Base-by-base conservation (phyloP, 176 grass and related monocot species). In the Musa itinerans region DNA sequence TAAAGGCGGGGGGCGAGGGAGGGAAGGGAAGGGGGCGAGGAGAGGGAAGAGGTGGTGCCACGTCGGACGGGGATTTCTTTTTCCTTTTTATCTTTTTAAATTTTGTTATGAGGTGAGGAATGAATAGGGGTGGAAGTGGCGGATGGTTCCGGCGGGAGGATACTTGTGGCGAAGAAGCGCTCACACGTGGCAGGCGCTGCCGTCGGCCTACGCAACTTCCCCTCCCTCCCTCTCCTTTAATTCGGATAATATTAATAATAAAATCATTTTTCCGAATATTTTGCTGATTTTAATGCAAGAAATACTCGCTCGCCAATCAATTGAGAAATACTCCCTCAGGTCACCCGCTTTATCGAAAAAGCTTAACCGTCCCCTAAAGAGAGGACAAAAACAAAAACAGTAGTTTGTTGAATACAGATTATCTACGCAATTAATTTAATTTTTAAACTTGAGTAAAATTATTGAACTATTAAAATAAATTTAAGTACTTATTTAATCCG, bases 181-280 rank as follows among this genome's bases (percentile, higher is more conserved):
- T n/a, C n/a, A 71, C 68, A 71, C 68, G 68, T 70, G 67, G 27
- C 67, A 51, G 11, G 64, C 26, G 64, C 54, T 15, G 3, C 54
- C 12, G 29, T 34, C 4, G 3, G 29, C 29, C 3, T 4, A 34
- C 29, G 3, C 29, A 34, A 34, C 29, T 34, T 34, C 29, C 54
- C 13, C 54, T 5, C 54, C 3, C 54, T 16, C 17, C 54, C 17
- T 15, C 14, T 59, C n/a, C 7, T 59, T n/a, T 59, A 0, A 1
- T 59, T 59, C 7, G n/a, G 15, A 19, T 23, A 23, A 23, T 8
- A 19, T n/a, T 4, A 59, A 17, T 20, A 6, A 59, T 19, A 59
- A 59, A 59, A n/a, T 59, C 15, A 7, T 5, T 34, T 34, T 34
- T 34, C 29, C 29, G 29, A 34, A 34, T 34, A 34, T 34, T 34